Evolutionary conservation across 2,329 filamentous ascomycete species (phyloP).

Genomic region (Curvularia hawaiiensis): DNA sequence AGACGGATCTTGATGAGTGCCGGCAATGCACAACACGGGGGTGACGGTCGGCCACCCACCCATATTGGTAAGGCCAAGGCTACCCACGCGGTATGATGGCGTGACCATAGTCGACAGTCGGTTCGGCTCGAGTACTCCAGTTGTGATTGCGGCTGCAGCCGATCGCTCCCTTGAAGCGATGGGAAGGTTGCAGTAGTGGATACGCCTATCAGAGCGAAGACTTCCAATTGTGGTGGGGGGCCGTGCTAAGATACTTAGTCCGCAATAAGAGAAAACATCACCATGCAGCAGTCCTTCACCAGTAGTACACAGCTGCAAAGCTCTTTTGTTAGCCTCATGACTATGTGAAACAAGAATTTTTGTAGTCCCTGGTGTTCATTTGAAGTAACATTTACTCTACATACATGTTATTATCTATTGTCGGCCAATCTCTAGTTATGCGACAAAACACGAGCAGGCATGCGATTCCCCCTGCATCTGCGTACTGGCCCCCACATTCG

Average conservation of each 20-base stretch:
- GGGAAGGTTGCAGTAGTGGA: neutral
- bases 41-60: neutral
- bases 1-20: constrained; percentile 3
- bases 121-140: neutral
- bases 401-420: neutral
- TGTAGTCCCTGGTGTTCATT: neutral
- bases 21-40: neutral
- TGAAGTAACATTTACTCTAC: neutral
- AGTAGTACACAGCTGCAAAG: neutral
- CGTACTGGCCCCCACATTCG: neutral
- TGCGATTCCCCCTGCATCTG: neutral
- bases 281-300: neutral
- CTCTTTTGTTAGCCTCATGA: neutral
- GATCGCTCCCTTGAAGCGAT: neutral
- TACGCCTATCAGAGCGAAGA: neutral
- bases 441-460: neutral
- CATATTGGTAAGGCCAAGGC: neutral
- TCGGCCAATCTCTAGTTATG: neutral
- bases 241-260: neutral
- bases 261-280: neutral
- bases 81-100: neutral
- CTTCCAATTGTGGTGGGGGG: neutral
- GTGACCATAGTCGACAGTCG: neutral
- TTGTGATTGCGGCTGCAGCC: neutral
- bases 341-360: neutral